Percentiles rank a stretch among this genome's conserved stretches.
phyloP scores from a whole-genome alignment of 805 yeast genomes.

The Wickerhamiella cacticola region DNA sequence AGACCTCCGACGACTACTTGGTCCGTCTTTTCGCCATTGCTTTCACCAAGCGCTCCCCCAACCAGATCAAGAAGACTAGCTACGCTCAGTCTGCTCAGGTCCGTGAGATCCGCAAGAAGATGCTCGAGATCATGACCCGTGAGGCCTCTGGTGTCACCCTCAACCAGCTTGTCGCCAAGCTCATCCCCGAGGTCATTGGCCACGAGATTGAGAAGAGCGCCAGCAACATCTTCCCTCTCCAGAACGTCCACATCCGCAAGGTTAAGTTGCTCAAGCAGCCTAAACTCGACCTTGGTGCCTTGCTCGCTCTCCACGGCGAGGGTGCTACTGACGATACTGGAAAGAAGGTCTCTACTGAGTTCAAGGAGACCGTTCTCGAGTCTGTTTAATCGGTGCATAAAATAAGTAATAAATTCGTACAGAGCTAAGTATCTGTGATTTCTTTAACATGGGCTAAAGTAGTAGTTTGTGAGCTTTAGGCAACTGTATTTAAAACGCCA shows the following conservation, averaged over 20 bases:
- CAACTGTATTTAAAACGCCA: no score
- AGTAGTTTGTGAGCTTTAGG: no score
- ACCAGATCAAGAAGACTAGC: slow-evolving; percentile 95
- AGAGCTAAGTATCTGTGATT: no score
- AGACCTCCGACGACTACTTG: slow-evolving; percentile 95
- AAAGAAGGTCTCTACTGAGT: slow-evolving; percentile 83
- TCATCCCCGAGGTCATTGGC: slow-evolving; percentile 97
- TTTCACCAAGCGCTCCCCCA: slow-evolving; percentile 94
- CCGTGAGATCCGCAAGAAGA: slow-evolving; percentile 94
- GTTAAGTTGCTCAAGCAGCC: slow-evolving; percentile 98
- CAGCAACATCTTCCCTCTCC: slow-evolving; percentile 90
- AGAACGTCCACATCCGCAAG: slow-evolving; percentile 97
- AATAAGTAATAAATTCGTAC: slow-evolving; percentile 6
- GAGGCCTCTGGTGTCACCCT: slow-evolving; percentile 91
- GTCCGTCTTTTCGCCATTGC: slow-evolving; percentile 95
- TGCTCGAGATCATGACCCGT: slow-evolving; percentile 90
- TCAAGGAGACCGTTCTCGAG: slow-evolving; percentile 98
- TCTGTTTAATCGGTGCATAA: slow-evolving; percentile 51
- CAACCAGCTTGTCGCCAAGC: slow-evolving; percentile 92
- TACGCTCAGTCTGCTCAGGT: slow-evolving; percentile 96
- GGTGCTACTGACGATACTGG: slow-evolving; percentile 82
- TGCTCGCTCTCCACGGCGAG: slow-evolving; percentile 97
- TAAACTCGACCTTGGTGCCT: slow-evolving; percentile 94
- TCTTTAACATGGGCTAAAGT: no score
- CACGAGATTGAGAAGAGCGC: slow-evolving; percentile 97